Evolutionary conservation across 805 yeast species (phyloP).

Genomic region (Groenewaldozyma tartarivorans): DNA sequence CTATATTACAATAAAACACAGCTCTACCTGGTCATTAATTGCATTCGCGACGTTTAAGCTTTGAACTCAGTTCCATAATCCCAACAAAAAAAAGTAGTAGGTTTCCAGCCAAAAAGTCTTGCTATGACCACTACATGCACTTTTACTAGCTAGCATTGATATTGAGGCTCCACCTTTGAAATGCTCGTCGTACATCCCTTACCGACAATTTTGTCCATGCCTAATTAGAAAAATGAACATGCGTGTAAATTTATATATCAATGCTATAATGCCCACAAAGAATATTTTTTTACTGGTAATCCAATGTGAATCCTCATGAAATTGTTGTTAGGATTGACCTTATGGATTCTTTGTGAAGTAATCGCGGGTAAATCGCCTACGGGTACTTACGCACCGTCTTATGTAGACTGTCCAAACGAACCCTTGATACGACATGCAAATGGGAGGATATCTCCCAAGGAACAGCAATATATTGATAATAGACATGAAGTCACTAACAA

Average conservation of each 20-base stretch:
- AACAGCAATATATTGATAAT: constrained; percentile 17
- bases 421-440: constrained; percentile 8
- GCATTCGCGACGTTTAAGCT: no score
- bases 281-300: no score
- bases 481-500: constrained; percentile 12
- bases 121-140: no score
- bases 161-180: not conserved
- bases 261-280: not conserved
- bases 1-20: no score
- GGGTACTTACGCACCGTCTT: constrained; percentile 9
- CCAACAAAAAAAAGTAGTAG: no score
- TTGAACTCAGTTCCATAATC: no score
- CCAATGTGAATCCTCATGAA: not conserved
- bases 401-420: constrained; percentile 9
- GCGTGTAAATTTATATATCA: not conserved
- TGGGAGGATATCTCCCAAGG: constrained; percentile 8
- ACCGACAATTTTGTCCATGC: not conserved
- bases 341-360: not conserved
- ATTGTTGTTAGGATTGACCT: not conserved
- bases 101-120: no score
- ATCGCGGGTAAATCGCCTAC: constrained; percentile 6
- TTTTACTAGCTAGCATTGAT: not conserved
- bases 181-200: not conserved
- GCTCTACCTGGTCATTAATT: no score
- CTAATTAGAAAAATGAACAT: not conserved